Evolutionary conservation across 352 stramenopile species (phyloP).

Genomic region (Phytophthora nicotianae): DNA sequence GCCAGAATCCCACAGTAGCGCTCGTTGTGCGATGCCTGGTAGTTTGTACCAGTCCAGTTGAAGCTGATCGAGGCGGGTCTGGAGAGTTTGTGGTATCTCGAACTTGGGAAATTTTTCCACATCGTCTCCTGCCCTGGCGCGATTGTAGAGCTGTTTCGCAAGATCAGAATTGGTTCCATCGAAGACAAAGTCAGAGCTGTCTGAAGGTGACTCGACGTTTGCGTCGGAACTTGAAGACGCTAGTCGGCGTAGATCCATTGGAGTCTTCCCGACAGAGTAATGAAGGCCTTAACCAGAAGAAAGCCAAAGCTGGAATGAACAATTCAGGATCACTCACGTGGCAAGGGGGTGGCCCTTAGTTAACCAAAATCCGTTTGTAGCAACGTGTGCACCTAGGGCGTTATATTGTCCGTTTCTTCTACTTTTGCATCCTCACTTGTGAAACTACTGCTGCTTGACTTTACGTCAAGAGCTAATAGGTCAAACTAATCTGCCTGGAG

Average conservation of each 20-base stretch:
- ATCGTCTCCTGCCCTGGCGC: slow-evolving; percentile 1
- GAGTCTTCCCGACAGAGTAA: background rate
- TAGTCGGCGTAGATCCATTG: background rate
- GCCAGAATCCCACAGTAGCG: slow-evolving; percentile 30
- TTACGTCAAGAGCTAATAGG: too few species aligned
- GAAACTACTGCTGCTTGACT: background rate
- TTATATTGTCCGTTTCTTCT: background rate
- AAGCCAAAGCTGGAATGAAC: background rate
- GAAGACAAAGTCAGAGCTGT: slow-evolving; percentile 20
- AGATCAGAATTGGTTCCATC: slow-evolving; percentile 35
- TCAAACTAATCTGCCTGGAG: too few species aligned
- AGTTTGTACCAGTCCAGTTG: slow-evolving; percentile 9
- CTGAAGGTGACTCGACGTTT: slow-evolving; percentile 9
- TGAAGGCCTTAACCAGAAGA: background rate
- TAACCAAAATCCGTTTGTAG: background rate
- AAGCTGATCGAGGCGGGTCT: slow-evolving; percentile 1
- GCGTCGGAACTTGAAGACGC: background rate
- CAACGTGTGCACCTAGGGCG: background rate
- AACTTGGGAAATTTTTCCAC: background rate
- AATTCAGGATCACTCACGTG: background rate
- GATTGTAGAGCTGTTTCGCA: slow-evolving; percentile 31
- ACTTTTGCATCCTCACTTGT: background rate
- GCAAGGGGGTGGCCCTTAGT: background rate
- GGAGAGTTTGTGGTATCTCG: background rate
- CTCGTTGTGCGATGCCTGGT: slow-evolving; percentile 22